These are phyloP conservation scores for Fusarium virguliforme DNA, from an alignment of 2,329 filamentous ascomycete genomes.

Conservation along the genomic window DNA sequence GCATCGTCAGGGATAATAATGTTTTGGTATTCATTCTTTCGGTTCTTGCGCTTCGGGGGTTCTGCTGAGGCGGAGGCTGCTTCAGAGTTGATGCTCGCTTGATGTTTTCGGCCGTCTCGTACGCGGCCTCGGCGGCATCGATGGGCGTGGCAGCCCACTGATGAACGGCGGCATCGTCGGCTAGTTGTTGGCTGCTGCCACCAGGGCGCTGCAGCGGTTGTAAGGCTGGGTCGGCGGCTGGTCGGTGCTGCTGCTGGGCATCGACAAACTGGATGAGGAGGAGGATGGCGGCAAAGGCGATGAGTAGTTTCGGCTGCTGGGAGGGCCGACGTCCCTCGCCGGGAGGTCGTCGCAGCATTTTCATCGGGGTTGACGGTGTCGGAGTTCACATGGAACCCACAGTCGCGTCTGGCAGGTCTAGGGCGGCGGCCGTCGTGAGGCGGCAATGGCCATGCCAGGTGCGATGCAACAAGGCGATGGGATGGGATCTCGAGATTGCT, in stretches of 20 bases:
- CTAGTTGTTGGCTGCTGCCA: slow-evolving; percentile 49
- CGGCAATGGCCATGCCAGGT: slow-evolving; percentile 44
- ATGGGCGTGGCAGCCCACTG: slow-evolving; percentile 55
- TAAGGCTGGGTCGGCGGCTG: slow-evolving; percentile 39
- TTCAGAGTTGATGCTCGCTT: slow-evolving; percentile 49
- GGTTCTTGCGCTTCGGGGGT: slow-evolving; percentile 52
- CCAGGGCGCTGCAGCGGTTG: slow-evolving; percentile 43
- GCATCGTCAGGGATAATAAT: slow-evolving; percentile 74
- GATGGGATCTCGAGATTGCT: slow-evolving; percentile 17
- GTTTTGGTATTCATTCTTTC: slow-evolving; percentile 54
- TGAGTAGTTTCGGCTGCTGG: slow-evolving; percentile 64
- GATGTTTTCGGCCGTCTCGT: slow-evolving; percentile 50
- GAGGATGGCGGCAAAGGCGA: slow-evolving; percentile 72
- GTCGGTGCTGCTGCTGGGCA: slow-evolving; percentile 75
- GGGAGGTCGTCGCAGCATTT: slow-evolving; percentile 77
- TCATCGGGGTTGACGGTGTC: slow-evolving; percentile 34
- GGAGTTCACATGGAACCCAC: slow-evolving; percentile 50
- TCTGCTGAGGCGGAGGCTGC: slow-evolving; percentile 47
- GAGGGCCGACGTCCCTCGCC: slow-evolving; percentile 69
- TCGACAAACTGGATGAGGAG: slow-evolving; percentile 71
- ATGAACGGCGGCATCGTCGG: slow-evolving; percentile 50
- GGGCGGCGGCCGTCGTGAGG: slow-evolving; percentile 33
- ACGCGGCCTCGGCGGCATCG: slow-evolving; percentile 51
- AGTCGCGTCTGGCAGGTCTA: slow-evolving; percentile 20
- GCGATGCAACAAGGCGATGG: slow-evolving; percentile 7